Conservation (phyloP, 2,329 filamentous ascomycete genomes). For the Escovopsis weberi region DNA sequence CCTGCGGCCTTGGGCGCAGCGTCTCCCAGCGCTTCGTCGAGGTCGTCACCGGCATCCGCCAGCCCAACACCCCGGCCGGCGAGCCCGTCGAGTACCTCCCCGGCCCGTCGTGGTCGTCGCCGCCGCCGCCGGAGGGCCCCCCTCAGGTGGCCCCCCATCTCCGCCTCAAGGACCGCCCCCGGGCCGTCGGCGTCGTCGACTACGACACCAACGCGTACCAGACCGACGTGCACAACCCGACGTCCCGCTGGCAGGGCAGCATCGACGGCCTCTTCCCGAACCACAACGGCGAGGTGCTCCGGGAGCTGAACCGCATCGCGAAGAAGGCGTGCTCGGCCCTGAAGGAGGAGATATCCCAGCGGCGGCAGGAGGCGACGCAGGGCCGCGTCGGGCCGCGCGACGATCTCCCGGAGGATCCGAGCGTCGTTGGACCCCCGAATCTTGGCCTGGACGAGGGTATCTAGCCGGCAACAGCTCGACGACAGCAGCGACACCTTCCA, state of each 20-base stretch:
- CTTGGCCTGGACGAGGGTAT: too few species aligned
- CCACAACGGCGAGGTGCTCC: conserved; percentile 27
- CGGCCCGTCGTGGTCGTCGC: too few species aligned
- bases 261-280: conserved; percentile 31
- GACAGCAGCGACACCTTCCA: too few species aligned
- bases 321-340: conserved; percentile 29
- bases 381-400: neutral
- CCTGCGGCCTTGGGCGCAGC: conserved; percentile 24
- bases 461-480: too few species aligned
- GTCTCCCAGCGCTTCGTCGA: conserved; percentile 33
- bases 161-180: conserved; percentile 13
- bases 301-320: conserved; percentile 29
- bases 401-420: too few species aligned
- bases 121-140: neutral
- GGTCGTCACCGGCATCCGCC: conserved; percentile 25
- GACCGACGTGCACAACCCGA: conserved; percentile 23
- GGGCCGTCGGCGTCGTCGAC: conserved; percentile 15
- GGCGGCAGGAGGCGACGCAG: conserved; percentile 16
- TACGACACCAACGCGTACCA: conserved; percentile 24
- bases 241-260: conserved; percentile 26
- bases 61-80: conserved; percentile 20
- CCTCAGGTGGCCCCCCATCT: conserved; percentile 14
- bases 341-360: conserved; percentile 24
- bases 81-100: conserved; percentile 21
- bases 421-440: too few species aligned